phyloP scores from a whole-genome alignment of 306 rosid species.

The Leucaena leucocephala region DNA sequence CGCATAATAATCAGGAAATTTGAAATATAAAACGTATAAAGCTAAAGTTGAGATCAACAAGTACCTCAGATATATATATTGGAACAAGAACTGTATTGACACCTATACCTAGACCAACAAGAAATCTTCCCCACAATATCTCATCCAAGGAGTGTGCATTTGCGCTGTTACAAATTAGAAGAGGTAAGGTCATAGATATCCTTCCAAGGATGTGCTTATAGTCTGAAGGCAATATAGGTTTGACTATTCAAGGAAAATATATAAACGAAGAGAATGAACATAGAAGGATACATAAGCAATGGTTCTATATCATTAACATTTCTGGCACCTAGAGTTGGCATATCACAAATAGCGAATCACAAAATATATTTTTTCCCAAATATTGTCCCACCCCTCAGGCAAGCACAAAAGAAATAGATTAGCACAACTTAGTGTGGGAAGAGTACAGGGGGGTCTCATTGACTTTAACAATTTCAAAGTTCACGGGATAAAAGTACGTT shows the following conservation, averaged over 20 bases:
- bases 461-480: conserved; percentile 26
- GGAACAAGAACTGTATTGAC: conserved; percentile 91
- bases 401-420: neutral
- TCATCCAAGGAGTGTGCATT: conserved; percentile 79
- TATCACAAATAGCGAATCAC: neutral
- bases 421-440: neutral
- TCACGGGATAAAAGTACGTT: conserved; percentile 11
- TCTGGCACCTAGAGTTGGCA: neutral
- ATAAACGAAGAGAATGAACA: neutral
- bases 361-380: neutral
- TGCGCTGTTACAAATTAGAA: conserved; percentile 62
- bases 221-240: conserved; percentile 18
- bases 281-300: conserved; percentile 4
- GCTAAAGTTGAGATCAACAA: conserved; percentile 23
- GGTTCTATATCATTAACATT: neutral
- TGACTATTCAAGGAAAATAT: neutral
- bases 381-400: neutral
- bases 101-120: conserved; percentile 95
- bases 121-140: conserved; percentile 85
- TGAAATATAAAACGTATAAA: conserved; percentile 17
- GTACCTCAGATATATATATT: conserved; percentile 85
- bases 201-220: conserved; percentile 19
- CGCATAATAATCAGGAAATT: neutral
- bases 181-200: conserved; percentile 22
- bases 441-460: neutral